Conservation (phyloP, 2,329 filamentous ascomycete genomes). For the Pleurostoma richardsiae region DNA sequence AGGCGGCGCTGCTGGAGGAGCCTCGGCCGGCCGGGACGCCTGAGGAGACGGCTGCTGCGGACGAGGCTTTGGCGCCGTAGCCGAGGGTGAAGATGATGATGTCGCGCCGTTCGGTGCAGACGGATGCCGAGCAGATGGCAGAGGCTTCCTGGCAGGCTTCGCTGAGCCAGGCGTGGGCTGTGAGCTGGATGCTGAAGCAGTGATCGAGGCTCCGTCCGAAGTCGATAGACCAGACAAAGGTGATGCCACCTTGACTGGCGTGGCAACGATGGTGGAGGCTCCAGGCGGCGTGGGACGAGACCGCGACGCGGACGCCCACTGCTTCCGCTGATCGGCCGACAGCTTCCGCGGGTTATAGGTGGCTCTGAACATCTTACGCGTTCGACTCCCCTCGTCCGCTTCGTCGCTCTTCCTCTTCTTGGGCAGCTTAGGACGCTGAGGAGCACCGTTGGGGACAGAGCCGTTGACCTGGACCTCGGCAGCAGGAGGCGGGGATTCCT, state of each 20-base stretch:
- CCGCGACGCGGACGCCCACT: not conserved
- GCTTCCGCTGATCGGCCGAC: not conserved
- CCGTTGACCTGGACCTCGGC: not conserved
- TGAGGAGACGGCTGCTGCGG: not conserved
- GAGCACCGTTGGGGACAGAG: not conserved
- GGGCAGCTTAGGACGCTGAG: constrained; percentile 1
- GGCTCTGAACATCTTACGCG: not conserved
- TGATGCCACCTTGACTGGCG: not conserved
- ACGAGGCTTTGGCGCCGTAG: not conserved
- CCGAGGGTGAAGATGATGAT: not conserved
- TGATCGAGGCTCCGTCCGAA: not conserved
- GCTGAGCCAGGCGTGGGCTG: not conserved
- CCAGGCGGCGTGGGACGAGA: not conserved
- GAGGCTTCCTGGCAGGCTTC: constrained; percentile 10
- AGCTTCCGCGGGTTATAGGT: not conserved
- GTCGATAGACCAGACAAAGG: not conserved
- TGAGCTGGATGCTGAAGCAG: not conserved
- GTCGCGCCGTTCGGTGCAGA: not conserved
- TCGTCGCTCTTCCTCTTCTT: constrained; percentile 9
- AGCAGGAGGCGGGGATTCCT: constrained; percentile 1
- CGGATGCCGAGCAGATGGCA: constrained; percentile 5
- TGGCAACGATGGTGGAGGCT: not conserved
- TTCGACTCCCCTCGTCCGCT: not conserved
- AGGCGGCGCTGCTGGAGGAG: not conserved
- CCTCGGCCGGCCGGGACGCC: not conserved